These are phyloP conservation scores for Rhizopus sp. DNA, from an alignment of 371 early-diverging fungal genomes.

Conservation along the genomic window DNA sequence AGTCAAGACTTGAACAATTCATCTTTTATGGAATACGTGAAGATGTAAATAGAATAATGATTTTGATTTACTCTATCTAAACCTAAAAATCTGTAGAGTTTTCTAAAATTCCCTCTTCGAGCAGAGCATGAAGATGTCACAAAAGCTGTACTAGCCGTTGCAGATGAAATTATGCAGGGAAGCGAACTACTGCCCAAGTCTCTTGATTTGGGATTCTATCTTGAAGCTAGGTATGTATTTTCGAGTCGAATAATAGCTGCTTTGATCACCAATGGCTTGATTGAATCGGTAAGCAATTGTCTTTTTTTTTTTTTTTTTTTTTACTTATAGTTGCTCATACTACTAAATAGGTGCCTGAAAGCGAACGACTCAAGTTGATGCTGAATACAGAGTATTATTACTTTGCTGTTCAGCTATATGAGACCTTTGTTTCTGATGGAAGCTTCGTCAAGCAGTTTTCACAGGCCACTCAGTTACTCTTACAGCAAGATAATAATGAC, in stretches of 20 bases:
- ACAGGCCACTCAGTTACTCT: background rate
- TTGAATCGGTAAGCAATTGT: conserved; percentile 1
- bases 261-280: conserved; percentile 9
- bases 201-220: background rate
- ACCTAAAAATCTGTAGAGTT: background rate
- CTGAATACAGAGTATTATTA: conserved; percentile 1
- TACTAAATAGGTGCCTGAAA: conserved; percentile 2
- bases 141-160: background rate
- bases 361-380: conserved; percentile 1
- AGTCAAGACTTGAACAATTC: conserved; percentile 18
- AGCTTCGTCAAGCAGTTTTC: background rate
- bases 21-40: conserved; percentile 17
- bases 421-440: background rate
- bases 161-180: background rate
- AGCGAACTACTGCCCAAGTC: conserved; percentile 7
- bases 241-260: conserved; percentile 12
- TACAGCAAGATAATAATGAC: background rate
- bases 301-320: no score
- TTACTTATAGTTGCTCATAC: background rate
- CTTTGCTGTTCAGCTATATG: background rate
- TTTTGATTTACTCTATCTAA: background rate
- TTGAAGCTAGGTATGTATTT: conserved; percentile 17
- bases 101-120: conserved; percentile 13
- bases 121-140: conserved; percentile 12
- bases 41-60: conserved; percentile 1